These are phyloP conservation scores for Nakazawaea peltata DNA, from an alignment of 805 yeast species.

Conservation along the genomic window DNA sequence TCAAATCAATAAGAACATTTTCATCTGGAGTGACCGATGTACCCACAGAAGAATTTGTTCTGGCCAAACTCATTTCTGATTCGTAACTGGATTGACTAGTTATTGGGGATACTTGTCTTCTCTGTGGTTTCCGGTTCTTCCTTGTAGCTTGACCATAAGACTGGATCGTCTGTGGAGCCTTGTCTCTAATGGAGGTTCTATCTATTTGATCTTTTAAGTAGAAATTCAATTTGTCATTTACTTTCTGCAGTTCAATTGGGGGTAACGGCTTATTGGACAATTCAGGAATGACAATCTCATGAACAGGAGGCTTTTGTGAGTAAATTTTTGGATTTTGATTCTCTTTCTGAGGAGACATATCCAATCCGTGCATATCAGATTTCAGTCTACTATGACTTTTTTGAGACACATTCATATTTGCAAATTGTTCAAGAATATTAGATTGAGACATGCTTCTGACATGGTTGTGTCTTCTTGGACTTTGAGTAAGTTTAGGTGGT, in stretches of 20 bases:
- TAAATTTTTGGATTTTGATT: neutral
- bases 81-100: slow-evolving; percentile 9
- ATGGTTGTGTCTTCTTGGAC: slow-evolving; percentile 9
- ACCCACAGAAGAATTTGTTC: slow-evolving; percentile 1
- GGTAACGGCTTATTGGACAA: neutral
- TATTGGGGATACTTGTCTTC: slow-evolving; percentile 1
- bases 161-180: neutral
- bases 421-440: slow-evolving; percentile 6
- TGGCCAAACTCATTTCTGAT: slow-evolving; percentile 6
- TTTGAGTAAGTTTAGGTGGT: slow-evolving; percentile 1
- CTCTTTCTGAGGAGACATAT: neutral
- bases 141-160: too few relatives aligned
- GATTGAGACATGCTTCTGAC: slow-evolving; percentile 6
- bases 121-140: too few relatives aligned
- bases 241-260: slow-evolving; percentile 2
- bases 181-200: slow-evolving; percentile 1
- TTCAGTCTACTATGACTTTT: slow-evolving; percentile 2
- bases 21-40: slow-evolving; percentile 4
- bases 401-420: neutral
- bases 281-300: slow-evolving; percentile 8
- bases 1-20: slow-evolving; percentile 6
- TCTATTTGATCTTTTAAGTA: slow-evolving; percentile 8
- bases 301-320: slow-evolving; percentile 4
- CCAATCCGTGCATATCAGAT: neutral
- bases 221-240: slow-evolving; percentile 2